phyloP scores from a whole-genome alignment of 805 yeast genomes.

The Metschnikowia shivogae region DNA sequence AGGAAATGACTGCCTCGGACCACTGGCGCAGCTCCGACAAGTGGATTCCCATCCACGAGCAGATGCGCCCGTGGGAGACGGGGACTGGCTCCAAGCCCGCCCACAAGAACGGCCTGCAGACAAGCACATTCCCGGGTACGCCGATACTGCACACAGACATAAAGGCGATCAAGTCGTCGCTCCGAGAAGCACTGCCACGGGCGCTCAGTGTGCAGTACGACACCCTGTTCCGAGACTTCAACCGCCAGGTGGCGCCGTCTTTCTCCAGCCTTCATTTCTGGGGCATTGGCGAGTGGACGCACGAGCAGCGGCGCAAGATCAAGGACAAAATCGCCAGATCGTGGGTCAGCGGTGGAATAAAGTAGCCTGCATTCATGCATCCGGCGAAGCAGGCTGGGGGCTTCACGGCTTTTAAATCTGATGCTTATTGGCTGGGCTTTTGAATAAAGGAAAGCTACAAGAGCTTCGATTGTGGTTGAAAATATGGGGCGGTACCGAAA shows the following conservation, averaged over 20 bases:
- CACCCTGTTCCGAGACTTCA: conserved; percentile 23
- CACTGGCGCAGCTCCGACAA: conserved; percentile 45
- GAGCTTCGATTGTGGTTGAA: too few species aligned
- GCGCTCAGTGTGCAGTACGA: conserved; percentile 20
- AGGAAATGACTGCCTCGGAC: conserved; percentile 52
- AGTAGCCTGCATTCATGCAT: not conserved
- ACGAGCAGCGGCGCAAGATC: conserved; percentile 41
- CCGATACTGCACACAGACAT: conserved; percentile 5
- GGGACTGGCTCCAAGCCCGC: conserved; percentile 50
- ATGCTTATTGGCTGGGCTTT: too few species aligned
- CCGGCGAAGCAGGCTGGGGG: too few species aligned
- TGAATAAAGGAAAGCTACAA: too few species aligned
- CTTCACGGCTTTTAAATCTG: too few species aligned
- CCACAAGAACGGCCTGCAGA: conserved; percentile 48
- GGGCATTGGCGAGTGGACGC: conserved; percentile 61
- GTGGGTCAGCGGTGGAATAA: conserved; percentile 45
- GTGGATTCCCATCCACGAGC: conserved; percentile 53
- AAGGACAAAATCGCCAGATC: conserved; percentile 52
- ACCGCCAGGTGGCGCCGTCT: conserved; percentile 21
- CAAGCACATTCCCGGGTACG: conserved; percentile 35
- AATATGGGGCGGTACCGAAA: too few species aligned
- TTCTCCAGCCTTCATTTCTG: conserved; percentile 47
- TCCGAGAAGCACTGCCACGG: conserved; percentile 20
- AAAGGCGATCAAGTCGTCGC: conserved; percentile 9
- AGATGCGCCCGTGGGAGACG: conserved; percentile 58